phyloP scores from a whole-genome alignment of 352 stramenopile genomes.

The Phytopythium helicoides region DNA sequence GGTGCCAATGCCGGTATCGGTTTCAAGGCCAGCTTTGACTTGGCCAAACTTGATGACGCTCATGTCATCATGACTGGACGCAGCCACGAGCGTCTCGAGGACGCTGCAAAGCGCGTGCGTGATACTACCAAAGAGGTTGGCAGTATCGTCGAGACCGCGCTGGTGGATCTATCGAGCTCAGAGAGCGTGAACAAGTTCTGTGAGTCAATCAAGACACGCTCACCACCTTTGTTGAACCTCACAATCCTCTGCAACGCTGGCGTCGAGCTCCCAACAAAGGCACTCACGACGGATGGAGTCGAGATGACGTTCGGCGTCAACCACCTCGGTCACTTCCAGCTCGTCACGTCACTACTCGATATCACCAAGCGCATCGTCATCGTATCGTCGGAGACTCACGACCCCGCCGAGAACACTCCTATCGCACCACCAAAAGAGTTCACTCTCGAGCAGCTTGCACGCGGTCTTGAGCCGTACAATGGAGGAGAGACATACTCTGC shows the following conservation, averaged over 20 bases:
- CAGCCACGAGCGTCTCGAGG: constrained; percentile 19
- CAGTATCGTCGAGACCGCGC: constrained; percentile 16
- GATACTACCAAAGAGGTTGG: not conserved
- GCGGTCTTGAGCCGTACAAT: constrained; percentile 14
- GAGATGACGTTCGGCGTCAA: constrained; percentile 36
- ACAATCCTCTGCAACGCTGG: constrained; percentile 45
- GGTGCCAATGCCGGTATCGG: constrained; percentile 30
- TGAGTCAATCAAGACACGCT: constrained; percentile 1
- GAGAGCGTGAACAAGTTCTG: constrained; percentile 19
- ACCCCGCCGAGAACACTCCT: constrained; percentile 18
- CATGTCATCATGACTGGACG: constrained; percentile 30
- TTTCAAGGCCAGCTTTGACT: constrained; percentile 19
- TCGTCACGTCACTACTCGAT: constrained; percentile 19
- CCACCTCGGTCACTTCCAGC: constrained; percentile 39
- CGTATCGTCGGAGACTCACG: constrained; percentile 22
- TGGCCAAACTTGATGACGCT: constrained; percentile 20
- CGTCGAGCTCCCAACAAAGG: constrained; percentile 19
- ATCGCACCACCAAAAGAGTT: constrained; percentile 14
- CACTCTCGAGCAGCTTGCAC: constrained; percentile 17
- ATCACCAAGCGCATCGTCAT: constrained; percentile 22
- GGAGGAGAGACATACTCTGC: constrained; percentile 19
- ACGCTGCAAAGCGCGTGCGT: constrained; percentile 11
- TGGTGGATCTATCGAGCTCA: constrained; percentile 36
- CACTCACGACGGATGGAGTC: constrained; percentile 28
- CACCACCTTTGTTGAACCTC: constrained; percentile 15